Conservation (phyloP, 305 asterid species). For the Fraxinus greggii region DNA sequence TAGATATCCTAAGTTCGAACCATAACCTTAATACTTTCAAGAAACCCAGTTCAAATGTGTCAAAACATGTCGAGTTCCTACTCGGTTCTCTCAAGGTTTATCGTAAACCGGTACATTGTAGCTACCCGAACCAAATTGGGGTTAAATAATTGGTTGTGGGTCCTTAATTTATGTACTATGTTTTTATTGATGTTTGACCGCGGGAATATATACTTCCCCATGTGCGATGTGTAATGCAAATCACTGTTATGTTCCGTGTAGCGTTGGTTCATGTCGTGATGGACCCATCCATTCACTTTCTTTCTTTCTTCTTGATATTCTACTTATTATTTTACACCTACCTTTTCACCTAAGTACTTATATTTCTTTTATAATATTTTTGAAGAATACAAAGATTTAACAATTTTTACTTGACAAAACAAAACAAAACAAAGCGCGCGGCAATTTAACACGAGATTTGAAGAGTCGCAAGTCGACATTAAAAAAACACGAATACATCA, state of each 20-base stretch:
- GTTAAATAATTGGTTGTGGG: not conserved
- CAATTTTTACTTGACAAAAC: not conserved
- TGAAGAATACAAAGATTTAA: not conserved
- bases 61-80: not conserved
- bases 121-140: not conserved
- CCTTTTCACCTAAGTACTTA: not conserved
- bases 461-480: not conserved
- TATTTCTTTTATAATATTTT: no score
- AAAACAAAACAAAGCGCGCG: no score
- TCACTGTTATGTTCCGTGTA: not conserved
- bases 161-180: not conserved
- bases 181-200: not conserved
- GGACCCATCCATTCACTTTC: not conserved
- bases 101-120: not conserved
- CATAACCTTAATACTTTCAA: not conserved
- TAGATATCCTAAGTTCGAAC: not conserved
- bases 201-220: not conserved
- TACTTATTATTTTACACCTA: not conserved
- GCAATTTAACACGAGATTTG: not conserved
- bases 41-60: not conserved
- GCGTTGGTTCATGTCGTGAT: not conserved
- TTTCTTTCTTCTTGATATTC: not conserved
- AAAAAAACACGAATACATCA: no score
- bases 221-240: not conserved
- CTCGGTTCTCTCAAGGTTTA: not conserved